A percentile compares a stretch with the other conserved stretches of the same genome.
Conservation (phyloP, 1,139 yeast genomes). For the Pichia sp. region DNA sequence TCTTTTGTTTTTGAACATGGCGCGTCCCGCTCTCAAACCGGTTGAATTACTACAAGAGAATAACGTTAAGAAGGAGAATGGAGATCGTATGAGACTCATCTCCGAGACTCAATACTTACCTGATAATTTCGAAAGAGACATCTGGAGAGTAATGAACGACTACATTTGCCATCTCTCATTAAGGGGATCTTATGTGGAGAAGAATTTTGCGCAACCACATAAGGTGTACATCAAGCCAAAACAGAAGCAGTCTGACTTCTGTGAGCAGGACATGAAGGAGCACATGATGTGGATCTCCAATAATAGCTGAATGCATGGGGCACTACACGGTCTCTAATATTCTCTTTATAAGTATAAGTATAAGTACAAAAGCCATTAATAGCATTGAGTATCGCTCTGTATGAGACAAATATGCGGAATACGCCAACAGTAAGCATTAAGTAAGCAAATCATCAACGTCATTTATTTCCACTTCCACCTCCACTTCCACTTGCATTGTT, state of each 20-base stretch:
- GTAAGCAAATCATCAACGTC: too few relatives aligned
- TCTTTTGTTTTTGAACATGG: conserved; percentile 23
- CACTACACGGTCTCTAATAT: too few relatives aligned
- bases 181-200: conserved; percentile 20
- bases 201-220: conserved; percentile 13
- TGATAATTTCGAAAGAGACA: conserved; percentile 16
- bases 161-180: conserved; percentile 23
- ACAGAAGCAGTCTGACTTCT: conserved; percentile 9
- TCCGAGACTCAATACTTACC: conserved; percentile 18
- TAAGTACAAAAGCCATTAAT: too few relatives aligned
- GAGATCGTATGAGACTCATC: conserved; percentile 24
- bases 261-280: conserved; percentile 20
- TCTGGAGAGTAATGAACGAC: conserved; percentile 27
- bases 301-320: too few relatives aligned
- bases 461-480: too few relatives aligned
- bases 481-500: too few relatives aligned
- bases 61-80: conserved; percentile 23
- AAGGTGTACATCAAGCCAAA: conserved; percentile 22
- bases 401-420: too few relatives aligned
- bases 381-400: too few relatives aligned
- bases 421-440: too few relatives aligned
- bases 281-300: conserved; percentile 23
- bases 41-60: conserved; percentile 21
- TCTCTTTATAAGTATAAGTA: too few relatives aligned
- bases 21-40: conserved; percentile 24